Evolutionary conservation across 2,329 filamentous ascomycete species (phyloP).

Genomic region (Botrytis deweyae): DNA sequence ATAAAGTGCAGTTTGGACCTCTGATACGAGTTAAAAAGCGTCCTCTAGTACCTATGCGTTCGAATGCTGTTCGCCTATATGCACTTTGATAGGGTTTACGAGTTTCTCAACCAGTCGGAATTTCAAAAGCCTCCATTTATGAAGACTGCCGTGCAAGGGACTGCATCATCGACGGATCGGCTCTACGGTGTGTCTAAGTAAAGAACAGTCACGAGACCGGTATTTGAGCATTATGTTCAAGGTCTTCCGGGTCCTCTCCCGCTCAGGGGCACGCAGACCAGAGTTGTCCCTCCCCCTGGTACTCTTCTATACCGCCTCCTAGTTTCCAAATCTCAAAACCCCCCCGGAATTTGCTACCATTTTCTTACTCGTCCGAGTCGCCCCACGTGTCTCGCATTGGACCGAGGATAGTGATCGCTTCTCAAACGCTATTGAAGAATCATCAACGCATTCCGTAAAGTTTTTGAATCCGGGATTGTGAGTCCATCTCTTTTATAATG

Average conservation of each 20-base stretch:
- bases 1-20: neutral
- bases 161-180: neutral
- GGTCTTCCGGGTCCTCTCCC: constrained; percentile 24
- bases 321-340: neutral
- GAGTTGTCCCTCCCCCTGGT: constrained; percentile 11
- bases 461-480: neutral
- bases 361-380: constrained; percentile 9
- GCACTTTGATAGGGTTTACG: neutral
- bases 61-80: neutral
- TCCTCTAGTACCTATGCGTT: neutral
- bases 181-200: neutral
- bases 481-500: neutral
- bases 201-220: constrained; percentile 12
- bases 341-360: neutral
- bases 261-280: constrained; percentile 20
- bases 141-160: constrained; percentile 17
- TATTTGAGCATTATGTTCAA: neutral
- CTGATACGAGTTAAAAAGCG: neutral
- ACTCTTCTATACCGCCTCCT: constrained; percentile 14
- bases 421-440: constrained; percentile 9
- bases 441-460: neutral
- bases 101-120: neutral
- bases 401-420: constrained; percentile 6
- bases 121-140: neutral
- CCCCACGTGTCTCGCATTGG: constrained; percentile 20